Base-by-base conservation (phyloP, 331 rosid species). In the Malus hybrid region DNA sequence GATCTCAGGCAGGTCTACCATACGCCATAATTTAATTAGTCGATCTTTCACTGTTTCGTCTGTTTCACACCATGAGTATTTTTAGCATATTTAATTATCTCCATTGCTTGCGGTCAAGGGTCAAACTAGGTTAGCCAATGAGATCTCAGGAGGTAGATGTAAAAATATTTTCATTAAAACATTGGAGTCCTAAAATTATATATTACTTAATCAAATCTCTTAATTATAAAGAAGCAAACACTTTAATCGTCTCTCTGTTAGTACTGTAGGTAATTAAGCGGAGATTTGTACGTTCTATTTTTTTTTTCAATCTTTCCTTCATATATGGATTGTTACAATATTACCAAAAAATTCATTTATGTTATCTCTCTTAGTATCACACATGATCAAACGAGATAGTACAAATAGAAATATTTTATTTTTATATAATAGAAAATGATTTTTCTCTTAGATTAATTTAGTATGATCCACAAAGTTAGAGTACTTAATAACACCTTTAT, bases 91-190 rank as follows among this genome's bases (percentile, higher is more conserved):
- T 79, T 44, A 28, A 20, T 10, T 67, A 13, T 20, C 56, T 14
- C 59, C 4, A 12, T 73, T 68, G 11, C 66, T 19, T 67, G 56
- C 19, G 6, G 32, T 74, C 39, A 18, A 60, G 71, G 65, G 79
- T 83, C 88, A 80, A 82, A 44, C 89, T 73, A 71, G 76, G 62
- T 42, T 28, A 73, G 62, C 44, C 59, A 73, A 77, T 71, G 67
- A 24, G 85, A 85, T 82, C 72, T 78, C 73, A 87, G 92, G 76
- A 78, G 86, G 89, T 84, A 67, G 73, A 61, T 5, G 54, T 5
- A 18, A n/a, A n/a, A 19, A 5, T 20, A 44, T n/a, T 61, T 31
- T 13, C 65, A 63, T 50, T 8, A 24, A 16, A 34, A 54, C 54
- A 15, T 22, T 31, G n/a, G 31, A 48, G 44, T 32, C 33, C 70